Evolutionary conservation across 345 rosid genomes (phyloP).

Genomic region (Turritis glabra): DNA sequence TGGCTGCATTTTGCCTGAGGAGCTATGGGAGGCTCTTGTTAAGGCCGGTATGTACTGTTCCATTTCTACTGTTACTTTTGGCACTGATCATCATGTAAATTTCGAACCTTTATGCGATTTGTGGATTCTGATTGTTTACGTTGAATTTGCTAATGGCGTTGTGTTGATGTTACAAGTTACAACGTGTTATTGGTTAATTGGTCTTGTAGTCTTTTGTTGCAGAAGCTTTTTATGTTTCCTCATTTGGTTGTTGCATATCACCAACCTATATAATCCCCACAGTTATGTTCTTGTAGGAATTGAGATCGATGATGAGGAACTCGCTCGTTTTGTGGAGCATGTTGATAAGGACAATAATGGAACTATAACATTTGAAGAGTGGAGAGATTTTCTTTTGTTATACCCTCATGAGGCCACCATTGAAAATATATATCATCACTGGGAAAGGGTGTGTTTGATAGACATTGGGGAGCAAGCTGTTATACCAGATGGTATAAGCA

Average conservation of each 20-base stretch:
- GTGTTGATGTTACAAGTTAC: neutral
- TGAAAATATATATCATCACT: slow-evolving; percentile 88
- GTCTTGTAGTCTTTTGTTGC: neutral
- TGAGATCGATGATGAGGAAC: slow-evolving; percentile 91
- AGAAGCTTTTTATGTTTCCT: neutral
- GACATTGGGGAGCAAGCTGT: slow-evolving; percentile 98
- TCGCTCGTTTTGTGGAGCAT: slow-evolving; percentile 95
- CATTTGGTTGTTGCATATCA: neutral
- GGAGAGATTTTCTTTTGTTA: slow-evolving; percentile 96
- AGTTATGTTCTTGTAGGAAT: slow-evolving; percentile 64
- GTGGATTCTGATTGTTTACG: neutral
- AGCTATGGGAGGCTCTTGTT: slow-evolving; percentile 90
- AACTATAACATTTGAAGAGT: slow-evolving; percentile 95
- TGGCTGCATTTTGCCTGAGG: slow-evolving; percentile 95
- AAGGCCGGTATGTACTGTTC: slow-evolving; percentile 66
- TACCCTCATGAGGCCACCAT: slow-evolving; percentile 98
- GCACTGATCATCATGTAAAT: neutral
- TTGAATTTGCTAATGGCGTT: neutral
- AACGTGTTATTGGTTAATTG: neutral
- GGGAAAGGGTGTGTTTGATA: slow-evolving; percentile 90
- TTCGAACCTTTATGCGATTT: neutral
- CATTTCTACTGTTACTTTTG: neutral
- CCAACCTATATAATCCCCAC: slow-evolving; percentile 47
- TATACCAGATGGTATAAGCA: slow-evolving; percentile 93
- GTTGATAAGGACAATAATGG: slow-evolving; percentile 98